Base-by-base conservation (phyloP, 495 filamentous ascomycete genomes). In the Neurospora sp. region DNA sequence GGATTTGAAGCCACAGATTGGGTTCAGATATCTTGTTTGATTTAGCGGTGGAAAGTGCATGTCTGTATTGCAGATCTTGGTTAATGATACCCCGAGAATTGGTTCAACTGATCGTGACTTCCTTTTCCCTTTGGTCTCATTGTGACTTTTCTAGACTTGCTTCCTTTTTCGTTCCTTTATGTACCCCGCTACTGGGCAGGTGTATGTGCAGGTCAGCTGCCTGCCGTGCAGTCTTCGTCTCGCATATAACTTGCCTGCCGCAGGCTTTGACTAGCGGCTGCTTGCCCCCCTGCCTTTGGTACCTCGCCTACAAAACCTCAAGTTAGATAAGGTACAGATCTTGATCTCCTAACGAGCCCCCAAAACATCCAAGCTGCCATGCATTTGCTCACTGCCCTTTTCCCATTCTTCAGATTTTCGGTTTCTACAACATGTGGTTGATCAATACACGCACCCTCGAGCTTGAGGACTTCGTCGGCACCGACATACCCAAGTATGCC, bases 381-480 rank as follows among this genome's bases (percentile, higher is more conserved):
- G 17, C 42, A 8, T 8, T 48, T 20, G 0, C n/a, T 22, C n/a
- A 20, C 42, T 20, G 7, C 17, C 42, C 42, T n/a, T n/a, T 8
- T 20, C 42, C 1, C 3, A 0, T 4, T 22, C 4, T 22, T 53
- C 45, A 22, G 10, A 22, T 4, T 53, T 53, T 53, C 3, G 1
- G 3, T 53, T 22, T 6, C 20, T 1, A 22, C 10, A 61, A 2
- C 53, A 85, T 83, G 83, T 77, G 82, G 38, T 75, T 85, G 9
- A 71, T 85, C 70, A 81, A 84, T 53, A 76, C 79, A 35, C 73
- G 72, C 8, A 82, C 78, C 14, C 74, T 81, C 20, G 75, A 76
- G 69, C 70, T 85, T 22, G 75, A 81, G 22, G 76, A 79, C 31
- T 84, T 83, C 69, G 75, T 76, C 37, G 77, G 53, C 22, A 8